These are phyloP conservation scores for Passalora sequoiae DNA, from an alignment of 2,329 filamentous ascomycete species.

Conservation along the genomic window DNA sequence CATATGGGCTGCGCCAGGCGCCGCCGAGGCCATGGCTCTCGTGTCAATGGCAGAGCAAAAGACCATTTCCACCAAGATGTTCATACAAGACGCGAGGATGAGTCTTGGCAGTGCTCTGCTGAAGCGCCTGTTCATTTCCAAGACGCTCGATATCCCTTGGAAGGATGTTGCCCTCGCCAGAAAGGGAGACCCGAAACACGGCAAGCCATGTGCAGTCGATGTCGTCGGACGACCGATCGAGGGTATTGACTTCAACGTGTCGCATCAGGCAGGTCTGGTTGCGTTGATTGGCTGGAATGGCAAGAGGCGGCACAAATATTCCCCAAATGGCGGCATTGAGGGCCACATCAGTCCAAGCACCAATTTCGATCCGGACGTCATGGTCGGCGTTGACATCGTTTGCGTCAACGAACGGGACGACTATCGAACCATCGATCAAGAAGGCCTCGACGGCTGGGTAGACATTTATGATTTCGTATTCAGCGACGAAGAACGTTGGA, in stretches of 20 bases:
- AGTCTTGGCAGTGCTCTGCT: slow-evolving; percentile 66
- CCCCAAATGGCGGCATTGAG: slow-evolving; percentile 25
- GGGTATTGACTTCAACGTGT: slow-evolving; percentile 66
- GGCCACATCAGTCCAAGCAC: slow-evolving; percentile 24
- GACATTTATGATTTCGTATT: slow-evolving; percentile 70
- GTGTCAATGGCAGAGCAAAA: slow-evolving; percentile 51
- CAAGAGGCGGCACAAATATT: slow-evolving; percentile 24
- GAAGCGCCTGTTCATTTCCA: slow-evolving; percentile 64
- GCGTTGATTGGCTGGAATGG: slow-evolving; percentile 54
- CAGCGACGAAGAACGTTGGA: slow-evolving; percentile 54
- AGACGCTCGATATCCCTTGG: slow-evolving; percentile 58
- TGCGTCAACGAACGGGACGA: slow-evolving; percentile 64
- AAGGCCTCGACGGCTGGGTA: slow-evolving; percentile 63
- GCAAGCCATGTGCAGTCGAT: slow-evolving; percentile 48
- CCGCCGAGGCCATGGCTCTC: slow-evolving; percentile 39
- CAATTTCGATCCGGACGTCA: slow-evolving; percentile 31
- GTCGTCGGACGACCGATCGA: slow-evolving; percentile 36
- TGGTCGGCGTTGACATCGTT: slow-evolving; percentile 71
- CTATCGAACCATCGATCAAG: slow-evolving; percentile 54
- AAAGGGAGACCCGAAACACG: slow-evolving; percentile 47
- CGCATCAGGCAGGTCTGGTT: slow-evolving; percentile 72
- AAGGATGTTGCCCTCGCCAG: slow-evolving; percentile 52
- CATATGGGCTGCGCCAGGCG: slow-evolving; percentile 40
- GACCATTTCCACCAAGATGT: slow-evolving; percentile 52
- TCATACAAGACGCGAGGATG: slow-evolving; percentile 63